Base-by-base conservation (phyloP, 768 basidiomycete genomes). In the Galerina marginata region DNA sequence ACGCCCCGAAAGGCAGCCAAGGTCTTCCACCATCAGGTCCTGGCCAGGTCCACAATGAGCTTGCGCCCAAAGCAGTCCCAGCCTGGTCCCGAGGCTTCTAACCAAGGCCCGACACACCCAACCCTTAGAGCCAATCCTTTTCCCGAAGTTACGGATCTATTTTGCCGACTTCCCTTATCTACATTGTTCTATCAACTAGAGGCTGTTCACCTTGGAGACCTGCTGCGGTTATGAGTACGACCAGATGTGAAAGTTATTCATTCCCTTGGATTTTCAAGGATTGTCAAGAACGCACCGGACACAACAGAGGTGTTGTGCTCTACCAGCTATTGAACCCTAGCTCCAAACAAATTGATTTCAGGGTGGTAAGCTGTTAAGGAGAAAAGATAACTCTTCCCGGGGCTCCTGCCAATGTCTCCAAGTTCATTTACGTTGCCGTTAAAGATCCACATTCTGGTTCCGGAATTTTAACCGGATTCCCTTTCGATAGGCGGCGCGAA, bases 191-290 rank as follows among this genome's bases (percentile, higher is more conserved):
- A 86, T 86, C 83, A 81, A 87, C 86, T 87, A 87, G 86, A 88
- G 86, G 84, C 86, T 87, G 82, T 86, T 87, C 86, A 87, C 86
- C 86, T 87, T 84, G 86, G 86, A 87, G 86, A 88, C 86, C 86
- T 86, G 86, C 85, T 87, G 85, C 83, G 81, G 86, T 85, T 87
- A 87, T 86, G 84, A 86, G 86, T 87, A 86, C 83, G 83, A 86
- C 83, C 86, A 83, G 84, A 80, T 77, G 83, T 78, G 82, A 87
- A 82, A 85, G 76, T 83, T 82, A 85, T 82, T 81, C 80, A 82
- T 83, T 86, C 86, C 86, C 83, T 83, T 84, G 83, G 85, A 85
- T 87, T 86, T 88, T 87, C 86, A 86, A 85, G 85, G 86, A 74
- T 79, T 79, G 84, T 84, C 81, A 75, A 79, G 84, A 79, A 83